Conservation (phyloP, 148 eudicot genomes). For the Spergularia marina region DNA sequence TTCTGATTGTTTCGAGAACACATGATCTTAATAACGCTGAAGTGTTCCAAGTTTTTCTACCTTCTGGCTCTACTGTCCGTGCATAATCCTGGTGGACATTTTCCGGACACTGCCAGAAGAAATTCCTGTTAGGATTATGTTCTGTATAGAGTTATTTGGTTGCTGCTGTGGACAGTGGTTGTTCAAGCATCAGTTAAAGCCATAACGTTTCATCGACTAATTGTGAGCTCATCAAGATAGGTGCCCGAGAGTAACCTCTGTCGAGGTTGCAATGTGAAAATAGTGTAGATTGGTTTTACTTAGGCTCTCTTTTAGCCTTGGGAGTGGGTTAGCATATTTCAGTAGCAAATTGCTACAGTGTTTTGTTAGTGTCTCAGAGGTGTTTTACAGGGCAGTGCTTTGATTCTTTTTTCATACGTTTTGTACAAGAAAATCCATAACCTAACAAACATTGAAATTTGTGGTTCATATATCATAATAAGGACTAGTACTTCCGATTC, state of each 20-base stretch:
- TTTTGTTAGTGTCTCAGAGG: slow-evolving; percentile 15
- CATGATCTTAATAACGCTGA: not conserved
- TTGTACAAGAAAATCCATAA: slow-evolving; percentile 23
- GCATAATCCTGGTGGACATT: not conserved
- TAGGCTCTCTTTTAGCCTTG: slow-evolving; percentile 8
- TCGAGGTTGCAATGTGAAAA: slow-evolving; percentile 18
- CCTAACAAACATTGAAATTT: not conserved
- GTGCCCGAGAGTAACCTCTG: not conserved
- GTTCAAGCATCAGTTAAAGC: not conserved
- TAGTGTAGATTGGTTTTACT: slow-evolving; percentile 20
- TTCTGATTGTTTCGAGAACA: slow-evolving; percentile 43
- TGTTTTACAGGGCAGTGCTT: not conserved
- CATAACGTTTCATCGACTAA: not conserved
- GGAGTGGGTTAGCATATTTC: slow-evolving; percentile 17
- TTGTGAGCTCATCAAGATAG: slow-evolving; percentile 13
- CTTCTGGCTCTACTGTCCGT: not conserved
- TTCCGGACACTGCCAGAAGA: slow-evolving; percentile 11
- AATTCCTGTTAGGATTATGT: not conserved
- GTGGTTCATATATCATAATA: slow-evolving; percentile 11
- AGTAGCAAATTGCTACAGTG: slow-evolving; percentile 27
- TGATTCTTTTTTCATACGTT: slow-evolving; percentile 11
- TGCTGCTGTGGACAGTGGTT: not conserved
- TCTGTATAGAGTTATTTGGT: slow-evolving; percentile 14
- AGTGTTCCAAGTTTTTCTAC: not conserved
- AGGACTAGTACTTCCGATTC: no score